Conservation (phyloP, 179 eudicot species). For the Spinacia oleracea region DNA sequence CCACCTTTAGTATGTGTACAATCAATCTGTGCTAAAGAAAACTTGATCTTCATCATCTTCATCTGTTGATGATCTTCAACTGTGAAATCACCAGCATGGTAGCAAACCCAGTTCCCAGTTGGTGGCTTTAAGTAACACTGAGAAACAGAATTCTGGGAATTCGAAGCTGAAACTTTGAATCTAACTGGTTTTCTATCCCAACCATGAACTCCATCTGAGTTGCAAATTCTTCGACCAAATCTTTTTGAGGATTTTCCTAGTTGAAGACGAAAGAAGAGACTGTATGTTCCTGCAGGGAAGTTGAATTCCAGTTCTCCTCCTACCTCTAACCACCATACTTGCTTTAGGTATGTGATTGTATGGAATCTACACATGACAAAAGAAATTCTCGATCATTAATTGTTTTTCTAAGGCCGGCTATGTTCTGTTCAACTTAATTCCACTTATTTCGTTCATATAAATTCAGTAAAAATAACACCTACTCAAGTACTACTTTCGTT, state of each 20-base stretch:
- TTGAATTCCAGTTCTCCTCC: conserved; percentile 62
- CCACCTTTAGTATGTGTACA: conserved; percentile 81
- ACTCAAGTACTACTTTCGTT: too few species aligned
- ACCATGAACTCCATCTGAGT: conserved; percentile 55
- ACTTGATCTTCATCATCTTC: conserved; percentile 40
- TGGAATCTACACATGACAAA: conserved; percentile 44
- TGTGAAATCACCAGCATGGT: conserved; percentile 62
- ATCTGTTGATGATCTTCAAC: conserved; percentile 29
- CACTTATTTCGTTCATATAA: too few species aligned
- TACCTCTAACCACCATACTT: conserved; percentile 81
- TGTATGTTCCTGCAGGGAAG: conserved; percentile 52
- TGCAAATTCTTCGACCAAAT: conserved; percentile 34
- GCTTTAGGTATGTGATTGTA: conserved; percentile 64
- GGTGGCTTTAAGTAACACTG: conserved; percentile 45
- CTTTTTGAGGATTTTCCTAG: conserved; percentile 44
- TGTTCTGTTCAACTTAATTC: too few species aligned
- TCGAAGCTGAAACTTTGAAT: conserved; percentile 46
- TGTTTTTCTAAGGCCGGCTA: too few species aligned
- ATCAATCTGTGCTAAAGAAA: conserved; percentile 72
- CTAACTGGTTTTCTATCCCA: conserved; percentile 67
- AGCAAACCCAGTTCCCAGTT: conserved; percentile 46
- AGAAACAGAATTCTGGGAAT: conserved; percentile 39
- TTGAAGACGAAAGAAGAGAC: conserved; percentile 58
- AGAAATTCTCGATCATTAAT: background rate
- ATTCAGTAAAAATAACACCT: too few species aligned